These are phyloP conservation scores for Stachybotrys elegans DNA, from an alignment of 2,329 filamentous ascomycete genomes.

Conservation along the genomic window DNA sequence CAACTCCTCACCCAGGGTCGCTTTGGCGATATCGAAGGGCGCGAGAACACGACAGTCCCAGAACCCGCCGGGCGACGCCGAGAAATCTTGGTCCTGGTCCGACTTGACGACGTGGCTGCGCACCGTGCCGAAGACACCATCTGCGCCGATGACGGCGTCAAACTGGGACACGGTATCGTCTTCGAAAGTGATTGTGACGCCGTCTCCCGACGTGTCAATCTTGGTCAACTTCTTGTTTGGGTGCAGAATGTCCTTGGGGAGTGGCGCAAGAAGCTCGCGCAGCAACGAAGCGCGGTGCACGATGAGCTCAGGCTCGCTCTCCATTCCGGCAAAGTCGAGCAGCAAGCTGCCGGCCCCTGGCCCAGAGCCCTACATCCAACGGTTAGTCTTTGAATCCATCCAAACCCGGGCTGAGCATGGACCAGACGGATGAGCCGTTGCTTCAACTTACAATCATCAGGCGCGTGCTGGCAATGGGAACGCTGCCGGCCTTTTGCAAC, in stretches of 20 bases:
- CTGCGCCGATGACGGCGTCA: conserved; percentile 13
- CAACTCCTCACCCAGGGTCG: background rate
- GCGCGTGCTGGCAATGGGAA: too few species aligned
- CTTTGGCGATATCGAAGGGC: background rate
- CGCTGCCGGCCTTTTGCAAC: too few species aligned
- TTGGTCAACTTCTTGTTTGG: background rate
- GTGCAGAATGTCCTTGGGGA: background rate
- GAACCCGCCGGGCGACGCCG: background rate
- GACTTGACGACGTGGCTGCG: conserved; percentile 11
- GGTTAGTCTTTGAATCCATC: too few species aligned
- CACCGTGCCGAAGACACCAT: conserved; percentile 15
- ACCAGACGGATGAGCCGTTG: too few species aligned
- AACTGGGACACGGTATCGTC: too few species aligned
- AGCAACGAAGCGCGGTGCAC: background rate
- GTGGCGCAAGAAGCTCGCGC: background rate
- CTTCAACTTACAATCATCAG: too few species aligned
- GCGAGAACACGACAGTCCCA: background rate
- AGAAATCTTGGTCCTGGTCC: too few species aligned
- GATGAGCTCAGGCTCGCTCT: background rate
- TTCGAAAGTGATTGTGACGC: background rate
- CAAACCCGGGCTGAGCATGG: too few species aligned
- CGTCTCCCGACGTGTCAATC: background rate
- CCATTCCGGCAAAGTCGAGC: background rate
- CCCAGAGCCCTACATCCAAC: background rate
- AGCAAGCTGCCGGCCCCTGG: background rate